Conservation (phyloP, 345 rosid genomes). For the Bruguiera parviflora region DNA sequence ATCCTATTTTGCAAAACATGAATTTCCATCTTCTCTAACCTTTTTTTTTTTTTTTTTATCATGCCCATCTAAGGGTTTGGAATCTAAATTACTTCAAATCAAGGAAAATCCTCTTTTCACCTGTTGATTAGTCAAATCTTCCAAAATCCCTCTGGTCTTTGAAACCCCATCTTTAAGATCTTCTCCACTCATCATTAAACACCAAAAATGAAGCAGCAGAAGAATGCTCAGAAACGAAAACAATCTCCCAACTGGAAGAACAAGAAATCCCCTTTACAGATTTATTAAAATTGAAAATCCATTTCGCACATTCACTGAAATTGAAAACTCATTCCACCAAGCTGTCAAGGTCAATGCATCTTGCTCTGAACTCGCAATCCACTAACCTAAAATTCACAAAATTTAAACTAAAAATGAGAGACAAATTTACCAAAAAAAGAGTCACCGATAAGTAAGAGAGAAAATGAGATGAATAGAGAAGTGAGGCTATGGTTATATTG, state of each 20-base stretch:
- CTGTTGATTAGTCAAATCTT: slow-evolving; percentile 47
- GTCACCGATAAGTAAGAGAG: too few species aligned
- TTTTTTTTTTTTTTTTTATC: too few species aligned
- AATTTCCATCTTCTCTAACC: too few species aligned
- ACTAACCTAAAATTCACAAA: neutral
- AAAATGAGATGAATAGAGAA: too few species aligned
- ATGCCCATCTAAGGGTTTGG: too few species aligned
- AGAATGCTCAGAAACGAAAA: neutral
- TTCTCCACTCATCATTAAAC: slow-evolving; percentile 48
- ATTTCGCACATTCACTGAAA: neutral
- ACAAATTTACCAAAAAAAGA: too few species aligned
- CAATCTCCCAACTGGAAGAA: neutral
- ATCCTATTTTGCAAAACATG: too few species aligned
- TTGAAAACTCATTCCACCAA: neutral
- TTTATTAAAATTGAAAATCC: too few species aligned
- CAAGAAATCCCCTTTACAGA: neutral
- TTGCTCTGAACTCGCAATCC: neutral
- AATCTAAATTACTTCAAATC: too few species aligned
- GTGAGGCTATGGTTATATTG: too few species aligned
- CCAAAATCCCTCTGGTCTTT: slow-evolving; percentile 29
- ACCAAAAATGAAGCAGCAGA: slow-evolving; percentile 2
- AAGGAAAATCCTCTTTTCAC: too few species aligned
- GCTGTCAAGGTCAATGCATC: neutral
- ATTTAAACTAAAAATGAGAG: neutral
- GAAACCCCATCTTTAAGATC: slow-evolving; percentile 23